A percentile compares a stretch with the other conserved stretches of the same genome.
Evolutionary conservation across 2,329 filamentous ascomycete species (phyloP).

Genomic region (Pezicula carpinea): DNA sequence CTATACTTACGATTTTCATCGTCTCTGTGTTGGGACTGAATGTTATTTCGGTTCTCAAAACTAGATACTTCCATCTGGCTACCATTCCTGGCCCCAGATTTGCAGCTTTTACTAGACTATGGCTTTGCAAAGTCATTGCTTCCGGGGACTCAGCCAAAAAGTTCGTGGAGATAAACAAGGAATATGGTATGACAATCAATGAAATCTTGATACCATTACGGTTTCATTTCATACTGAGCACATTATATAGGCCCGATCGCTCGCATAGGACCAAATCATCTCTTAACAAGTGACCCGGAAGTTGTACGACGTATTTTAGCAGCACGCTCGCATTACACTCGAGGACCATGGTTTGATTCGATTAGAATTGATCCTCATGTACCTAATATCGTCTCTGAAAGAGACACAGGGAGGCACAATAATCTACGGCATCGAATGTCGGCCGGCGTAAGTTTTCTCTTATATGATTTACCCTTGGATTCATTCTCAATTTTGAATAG

Average conservation of each 20-base stretch:
- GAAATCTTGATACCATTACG: not conserved
- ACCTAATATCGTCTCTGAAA: slow-evolving; percentile 46
- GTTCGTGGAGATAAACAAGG: not conserved
- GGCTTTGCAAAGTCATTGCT: not conserved
- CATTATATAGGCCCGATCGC: slow-evolving; percentile 28
- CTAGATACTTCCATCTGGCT: not conserved
- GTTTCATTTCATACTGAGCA: not conserved
- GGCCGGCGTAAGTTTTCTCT: slow-evolving; percentile 37
- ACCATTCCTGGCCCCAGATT: not conserved
- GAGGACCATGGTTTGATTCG: slow-evolving; percentile 40
- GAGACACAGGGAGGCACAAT: slow-evolving; percentile 39
- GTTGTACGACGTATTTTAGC: slow-evolving; percentile 33
- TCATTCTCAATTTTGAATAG: slow-evolving; percentile 21
- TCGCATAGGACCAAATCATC: slow-evolving; percentile 35
- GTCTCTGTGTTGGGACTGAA: too few species aligned
- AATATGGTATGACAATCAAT: not conserved
- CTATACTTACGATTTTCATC: too few species aligned
- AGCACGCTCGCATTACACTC: slow-evolving; percentile 32
- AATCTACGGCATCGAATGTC: slow-evolving; percentile 41
- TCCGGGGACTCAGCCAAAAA: not conserved
- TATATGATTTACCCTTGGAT: slow-evolving; percentile 22
- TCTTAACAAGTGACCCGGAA: slow-evolving; percentile 35
- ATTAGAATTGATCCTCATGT: slow-evolving; percentile 45
- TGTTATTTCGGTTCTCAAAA: too few species aligned
- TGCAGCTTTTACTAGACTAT: not conserved